Base-by-base conservation (phyloP, 1,284 basidiomycete genomes). In the Ganoderma sp. region DNA sequence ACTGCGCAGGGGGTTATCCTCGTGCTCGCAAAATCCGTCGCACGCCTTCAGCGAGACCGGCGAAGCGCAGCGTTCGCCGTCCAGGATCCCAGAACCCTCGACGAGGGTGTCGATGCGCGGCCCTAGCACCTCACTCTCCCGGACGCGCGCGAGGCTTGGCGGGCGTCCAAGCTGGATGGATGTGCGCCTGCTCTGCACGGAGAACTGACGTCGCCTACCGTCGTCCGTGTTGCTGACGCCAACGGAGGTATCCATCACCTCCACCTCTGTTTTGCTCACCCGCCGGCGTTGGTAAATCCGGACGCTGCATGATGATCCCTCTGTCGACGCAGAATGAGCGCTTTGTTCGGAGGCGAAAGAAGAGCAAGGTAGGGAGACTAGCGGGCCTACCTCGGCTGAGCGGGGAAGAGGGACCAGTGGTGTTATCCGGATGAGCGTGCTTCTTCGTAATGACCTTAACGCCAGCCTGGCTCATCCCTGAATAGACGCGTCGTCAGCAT, bases 21-120 rank as follows among this genome's bases (percentile, higher is more conserved):
- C 41, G 14, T 63, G 57, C 2, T 66, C 64, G 61, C 74, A 75
- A 41, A 70, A 70, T 3, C 74, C 74, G 12, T 71, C 65, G 61
- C 74, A 75, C 39, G 57, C 39, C 58, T 50, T 41, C 56, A 70
- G 61, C 19, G 69, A 69, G 9, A 58, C 67, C 6, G 71, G 71
- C 25, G 71, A 72, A 1, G 65, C 25, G 25, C 71, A 72, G 34
- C 68, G 63, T 12, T 61, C 25, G 63, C 65, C 10, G 60, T 15
- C 14, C 66, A 69, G 22, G 61, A 42, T 54, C 1, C n/a, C 67
- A 6, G 39, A 10, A 28, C 32, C 32, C 37, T 52, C 61, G 15
- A 4, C 66, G 8, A 68, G 25, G 2, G 71, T 68, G 37, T 62
- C 56, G 19, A 65, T 50, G 25, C 52, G 48, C 9, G 28, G 62